phyloP scores from a whole-genome alignment of 2,329 filamentous ascomycete genomes.

The Dactylella cylindrospora region DNA sequence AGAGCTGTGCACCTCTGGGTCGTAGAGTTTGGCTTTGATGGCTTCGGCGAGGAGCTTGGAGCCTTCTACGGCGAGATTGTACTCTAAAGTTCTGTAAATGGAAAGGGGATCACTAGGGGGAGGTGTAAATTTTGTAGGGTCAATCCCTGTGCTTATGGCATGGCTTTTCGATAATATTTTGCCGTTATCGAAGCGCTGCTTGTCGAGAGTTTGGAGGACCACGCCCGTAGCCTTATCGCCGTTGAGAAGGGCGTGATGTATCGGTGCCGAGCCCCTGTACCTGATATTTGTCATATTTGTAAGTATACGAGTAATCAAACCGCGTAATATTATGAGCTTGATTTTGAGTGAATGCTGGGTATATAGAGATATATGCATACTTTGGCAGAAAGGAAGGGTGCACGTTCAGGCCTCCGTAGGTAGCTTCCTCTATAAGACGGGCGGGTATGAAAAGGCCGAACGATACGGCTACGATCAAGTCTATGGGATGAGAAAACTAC shows the following conservation, averaged over 20 bases:
- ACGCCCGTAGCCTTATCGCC: slow-evolving; percentile 67
- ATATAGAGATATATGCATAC: slow-evolving; percentile 54
- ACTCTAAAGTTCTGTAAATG: slow-evolving; percentile 57
- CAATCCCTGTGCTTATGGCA: slow-evolving; percentile 2
- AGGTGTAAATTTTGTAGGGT: slow-evolving; percentile 55
- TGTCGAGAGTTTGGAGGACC: slow-evolving; percentile 82
- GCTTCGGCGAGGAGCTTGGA: slow-evolving; percentile 70
- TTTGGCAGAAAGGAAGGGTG: slow-evolving; percentile 90
- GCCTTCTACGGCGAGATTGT: slow-evolving; percentile 64
- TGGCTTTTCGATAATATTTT: slow-evolving; percentile 67
- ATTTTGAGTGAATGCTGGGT: not conserved
- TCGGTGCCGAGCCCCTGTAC: slow-evolving; percentile 79
- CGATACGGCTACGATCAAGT: slow-evolving; percentile 87
- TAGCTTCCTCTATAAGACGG: slow-evolving; percentile 67
- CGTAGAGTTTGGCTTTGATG: slow-evolving; percentile 65
- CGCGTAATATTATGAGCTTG: too few species aligned
- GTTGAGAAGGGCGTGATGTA: slow-evolving; percentile 78
- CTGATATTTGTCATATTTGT: slow-evolving; percentile 53
- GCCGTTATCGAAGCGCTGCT: slow-evolving; percentile 75
- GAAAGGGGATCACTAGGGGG: slow-evolving; percentile 59
- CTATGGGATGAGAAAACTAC: slow-evolving; percentile 55
- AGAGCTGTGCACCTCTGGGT: slow-evolving; percentile 58
- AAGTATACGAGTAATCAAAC: not conserved
- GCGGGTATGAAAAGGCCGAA: slow-evolving; percentile 87
- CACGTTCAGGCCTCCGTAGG: slow-evolving; percentile 87